Conservation (phyloP, 2,329 filamentous ascomycete genomes). For the Fusarium scirpi region DNA sequence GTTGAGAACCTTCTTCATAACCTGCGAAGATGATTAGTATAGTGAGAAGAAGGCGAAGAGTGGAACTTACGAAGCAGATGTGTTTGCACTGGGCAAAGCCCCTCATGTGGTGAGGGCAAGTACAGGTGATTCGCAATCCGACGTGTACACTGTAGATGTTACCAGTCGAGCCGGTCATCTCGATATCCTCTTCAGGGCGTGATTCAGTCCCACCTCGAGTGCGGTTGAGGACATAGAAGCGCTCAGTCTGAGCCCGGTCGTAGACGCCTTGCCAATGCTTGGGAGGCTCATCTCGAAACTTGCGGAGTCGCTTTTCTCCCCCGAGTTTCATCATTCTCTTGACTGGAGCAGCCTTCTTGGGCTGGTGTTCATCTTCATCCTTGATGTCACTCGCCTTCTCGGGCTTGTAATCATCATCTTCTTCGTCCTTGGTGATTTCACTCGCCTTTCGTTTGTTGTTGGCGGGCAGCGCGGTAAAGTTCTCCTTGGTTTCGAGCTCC, state of each 20-base stretch:
- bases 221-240: slow-evolving; percentile 62
- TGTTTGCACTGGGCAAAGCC: slow-evolving; percentile 75
- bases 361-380: background rate
- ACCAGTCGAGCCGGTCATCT: slow-evolving; percentile 73
- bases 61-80: slow-evolving; percentile 64
- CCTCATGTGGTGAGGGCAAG: slow-evolving; percentile 65
- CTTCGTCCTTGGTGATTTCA: background rate
- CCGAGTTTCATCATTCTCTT: background rate
- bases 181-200: slow-evolving; percentile 64
- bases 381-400: background rate
- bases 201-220: slow-evolving; percentile 50
- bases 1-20: slow-evolving; percentile 70
- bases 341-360: background rate
- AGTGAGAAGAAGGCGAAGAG: accelerated
- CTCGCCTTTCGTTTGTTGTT: background rate
- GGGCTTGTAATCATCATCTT: background rate
- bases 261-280: slow-evolving; percentile 54
- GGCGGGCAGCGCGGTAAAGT: accelerated
- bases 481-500: background rate
- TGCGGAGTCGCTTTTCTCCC: slow-evolving; percentile 53
- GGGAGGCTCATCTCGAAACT: slow-evolving; percentile 52
- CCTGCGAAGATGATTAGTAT: slow-evolving; percentile 49
- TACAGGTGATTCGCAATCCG: slow-evolving; percentile 63
- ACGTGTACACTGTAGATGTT: slow-evolving; percentile 73
- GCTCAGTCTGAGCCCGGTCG: slow-evolving; percentile 53